phyloP scores from a whole-genome alignment of 2,329 filamentous ascomycete genomes.

The Hypocrella siamensis region DNA sequence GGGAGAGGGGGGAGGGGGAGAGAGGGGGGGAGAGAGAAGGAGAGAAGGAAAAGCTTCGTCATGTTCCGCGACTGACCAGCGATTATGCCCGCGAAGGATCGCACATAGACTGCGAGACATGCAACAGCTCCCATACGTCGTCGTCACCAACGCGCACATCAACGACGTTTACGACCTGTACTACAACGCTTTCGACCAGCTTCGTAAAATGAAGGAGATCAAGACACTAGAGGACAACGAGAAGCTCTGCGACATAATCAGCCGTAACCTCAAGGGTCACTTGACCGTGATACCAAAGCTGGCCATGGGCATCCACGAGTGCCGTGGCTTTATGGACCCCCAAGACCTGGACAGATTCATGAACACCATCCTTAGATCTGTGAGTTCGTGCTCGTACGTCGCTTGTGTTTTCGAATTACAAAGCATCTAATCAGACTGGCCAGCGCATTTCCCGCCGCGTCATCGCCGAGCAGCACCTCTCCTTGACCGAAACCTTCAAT shows the following conservation, averaged over 20 bases:
- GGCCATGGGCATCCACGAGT: conserved; percentile 87
- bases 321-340: conserved; percentile 64
- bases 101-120: conserved; percentile 94
- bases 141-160: conserved; percentile 89
- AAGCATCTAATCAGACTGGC: neutral
- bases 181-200: conserved; percentile 86
- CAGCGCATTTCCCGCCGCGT: conserved; percentile 88
- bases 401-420: too few relatives aligned
- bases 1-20: too few relatives aligned
- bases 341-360: conserved; percentile 84
- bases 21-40: too few relatives aligned
- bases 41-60: too few relatives aligned
- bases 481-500: conserved; percentile 86
- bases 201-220: conserved; percentile 73
- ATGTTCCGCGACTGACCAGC: neutral
- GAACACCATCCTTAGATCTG: conserved; percentile 81
- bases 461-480: conserved; percentile 93
- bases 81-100: conserved; percentile 36
- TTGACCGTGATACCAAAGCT: conserved; percentile 86
- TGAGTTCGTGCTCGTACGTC: conserved; percentile 25
- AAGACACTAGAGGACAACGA: conserved; percentile 83
- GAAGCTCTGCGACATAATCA: conserved; percentile 64
- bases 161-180: conserved; percentile 94
- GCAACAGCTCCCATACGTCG: conserved; percentile 88
- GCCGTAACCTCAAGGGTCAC: conserved; percentile 69